Percentiles rank a stretch among this genome's conserved stretches.
Conservation (phyloP, 2,329 filamentous ascomycete species). For the Epichloe amarillans region DNA sequence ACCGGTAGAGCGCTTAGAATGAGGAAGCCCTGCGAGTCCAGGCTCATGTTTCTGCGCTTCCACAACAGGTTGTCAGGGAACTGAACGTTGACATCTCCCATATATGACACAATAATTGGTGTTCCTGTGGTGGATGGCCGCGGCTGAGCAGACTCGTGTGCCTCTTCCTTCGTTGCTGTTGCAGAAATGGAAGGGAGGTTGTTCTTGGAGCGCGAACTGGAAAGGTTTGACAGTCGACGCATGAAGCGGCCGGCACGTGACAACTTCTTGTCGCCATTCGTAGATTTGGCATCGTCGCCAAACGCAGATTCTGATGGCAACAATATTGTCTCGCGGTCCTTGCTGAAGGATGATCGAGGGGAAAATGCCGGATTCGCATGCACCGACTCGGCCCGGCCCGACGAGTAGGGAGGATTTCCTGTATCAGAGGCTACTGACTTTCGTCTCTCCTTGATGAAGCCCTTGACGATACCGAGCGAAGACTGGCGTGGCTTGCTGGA, state of each 20-base stretch:
- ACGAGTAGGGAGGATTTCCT: slow-evolving; percentile 25
- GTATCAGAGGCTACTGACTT: slow-evolving; percentile 32
- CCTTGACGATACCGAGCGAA: slow-evolving; percentile 45
- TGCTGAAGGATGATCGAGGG: slow-evolving; percentile 38
- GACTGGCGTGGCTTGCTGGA: slow-evolving; percentile 36
- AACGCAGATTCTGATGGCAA: slow-evolving; percentile 34
- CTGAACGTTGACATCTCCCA: slow-evolving; percentile 91
- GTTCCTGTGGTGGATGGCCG: slow-evolving; percentile 18
- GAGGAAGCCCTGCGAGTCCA: slow-evolving; percentile 74
- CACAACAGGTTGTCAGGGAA: slow-evolving; percentile 93
- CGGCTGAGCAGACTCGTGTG: slow-evolving; percentile 8
- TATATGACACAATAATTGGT: slow-evolving; percentile 44
- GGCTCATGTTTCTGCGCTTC: slow-evolving; percentile 82
- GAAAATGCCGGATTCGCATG: slow-evolving; percentile 31
- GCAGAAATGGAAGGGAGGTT: slow-evolving; percentile 32
- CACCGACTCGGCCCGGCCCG: slow-evolving; percentile 33
- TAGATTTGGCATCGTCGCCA: slow-evolving; percentile 32
- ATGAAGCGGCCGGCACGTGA: slow-evolving; percentile 44
- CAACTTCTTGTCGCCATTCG: slow-evolving; percentile 30
- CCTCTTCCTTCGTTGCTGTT: slow-evolving; percentile 36
- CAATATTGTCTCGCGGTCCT: slow-evolving; percentile 22
- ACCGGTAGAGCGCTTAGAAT: slow-evolving; percentile 55
- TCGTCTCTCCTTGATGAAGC: slow-evolving; percentile 47
- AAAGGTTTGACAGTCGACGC: slow-evolving; percentile 42
- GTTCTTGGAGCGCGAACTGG: slow-evolving; percentile 32